A percentile compares a stretch with the other conserved stretches of the same genome.
phyloP scores from a whole-genome alignment of 148 eudicot species.

The Vaccinium myrtillus region DNA sequence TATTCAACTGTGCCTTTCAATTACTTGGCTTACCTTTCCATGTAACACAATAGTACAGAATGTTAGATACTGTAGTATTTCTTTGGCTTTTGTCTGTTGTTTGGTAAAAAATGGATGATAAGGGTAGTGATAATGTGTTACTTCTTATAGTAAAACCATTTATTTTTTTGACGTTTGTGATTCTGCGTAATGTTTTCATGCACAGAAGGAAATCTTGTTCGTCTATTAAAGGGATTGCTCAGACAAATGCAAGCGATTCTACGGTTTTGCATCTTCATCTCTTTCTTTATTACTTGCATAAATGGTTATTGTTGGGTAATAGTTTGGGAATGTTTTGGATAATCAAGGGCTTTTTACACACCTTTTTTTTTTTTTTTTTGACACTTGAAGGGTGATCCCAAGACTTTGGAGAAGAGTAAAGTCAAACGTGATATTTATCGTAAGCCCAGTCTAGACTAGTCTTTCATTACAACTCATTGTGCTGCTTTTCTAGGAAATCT shows the following conservation, averaged over 20 bases:
- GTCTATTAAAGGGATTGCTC: constrained; percentile 15
- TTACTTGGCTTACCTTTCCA: not conserved
- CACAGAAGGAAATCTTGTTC: constrained; percentile 31
- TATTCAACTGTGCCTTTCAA: not conserved
- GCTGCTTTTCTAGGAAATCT: not conserved
- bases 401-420: constrained; percentile 30
- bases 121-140: not conserved
- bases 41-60: not conserved
- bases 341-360: not conserved
- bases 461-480: not conserved
- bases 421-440: constrained; percentile 31
- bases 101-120: not conserved
- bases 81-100: not conserved
- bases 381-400: constrained; percentile 25
- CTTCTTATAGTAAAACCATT: not conserved
- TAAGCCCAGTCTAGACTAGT: constrained; percentile 19
- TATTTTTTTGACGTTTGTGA: not conserved
- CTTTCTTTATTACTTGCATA: not conserved
- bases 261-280: constrained; percentile 25
- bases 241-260: constrained; percentile 20
- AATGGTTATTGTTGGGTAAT: not conserved
- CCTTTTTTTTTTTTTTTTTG: not conserved
- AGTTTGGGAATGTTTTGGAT: not conserved
- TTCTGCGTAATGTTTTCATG: not conserved
- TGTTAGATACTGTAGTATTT: not conserved